Base-by-base conservation (phyloP, 2,329 filamentous ascomycete genomes). In the Didymella pomorum region DNA sequence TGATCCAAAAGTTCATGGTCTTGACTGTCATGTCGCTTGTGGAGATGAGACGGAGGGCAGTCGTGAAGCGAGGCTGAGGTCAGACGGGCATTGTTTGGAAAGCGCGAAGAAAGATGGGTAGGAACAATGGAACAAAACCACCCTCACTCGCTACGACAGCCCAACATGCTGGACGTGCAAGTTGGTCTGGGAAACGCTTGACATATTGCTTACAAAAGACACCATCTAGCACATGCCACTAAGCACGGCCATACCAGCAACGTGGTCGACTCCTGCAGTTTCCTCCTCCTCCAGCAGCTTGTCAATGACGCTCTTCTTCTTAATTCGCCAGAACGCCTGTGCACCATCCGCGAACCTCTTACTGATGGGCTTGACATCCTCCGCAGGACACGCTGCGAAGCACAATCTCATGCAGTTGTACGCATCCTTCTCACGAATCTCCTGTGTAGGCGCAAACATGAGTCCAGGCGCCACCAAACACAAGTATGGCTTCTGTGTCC, bases 321-420 rank as follows among this genome's bases (percentile, higher is more conserved):
- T 91, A 67, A 95, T 87, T 63, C 84, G 82, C 88, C 91, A 97
- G 76, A 97, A 97, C 23, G 81, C 83, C 58, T 87, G 83, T 20
- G 92, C 83, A 0, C 89, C 92, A 31, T 87, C 82, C 0, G 85
- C 87, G 69, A 96, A 87, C 25, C 89, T 79, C 71, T 84, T 78
- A 7, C 86, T 87, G 62, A 87, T 86, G 5, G 78, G 76, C 23
- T 83, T 84, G 5, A 97, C 80, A 39, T 89, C 85, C 37, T 89
- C 87, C 53, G 89, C 89, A n/a, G 85, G 82, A 76, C 93, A 89
- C 1, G 93, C 92, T 1, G 92, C 92, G 78, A 97, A 97, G 78
- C 92, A 96, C 33, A 97, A 72, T 14, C 93, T 82, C 74, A 88
- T 87, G 73, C 89, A 94, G 65, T 84, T 84, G 87, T 89, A 93